These are phyloP conservation scores for Mortierella sp. DNA, from an alignment of 371 early-diverging fungal species.

Conservation along the genomic window DNA sequence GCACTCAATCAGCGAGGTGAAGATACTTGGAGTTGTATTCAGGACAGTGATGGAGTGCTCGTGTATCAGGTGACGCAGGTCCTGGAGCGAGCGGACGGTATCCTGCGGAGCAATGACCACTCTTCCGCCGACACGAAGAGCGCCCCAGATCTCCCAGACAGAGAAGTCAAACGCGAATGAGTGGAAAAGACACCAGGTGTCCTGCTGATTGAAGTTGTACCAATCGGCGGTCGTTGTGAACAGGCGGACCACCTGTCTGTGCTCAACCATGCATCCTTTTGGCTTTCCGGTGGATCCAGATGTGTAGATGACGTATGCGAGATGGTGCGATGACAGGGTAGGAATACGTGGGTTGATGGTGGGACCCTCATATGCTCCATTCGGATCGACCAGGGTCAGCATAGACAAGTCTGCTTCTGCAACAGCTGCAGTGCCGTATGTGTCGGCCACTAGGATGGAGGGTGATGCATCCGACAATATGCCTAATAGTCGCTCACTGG, in stretches of 20 bases:
- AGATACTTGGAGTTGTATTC: neutral
- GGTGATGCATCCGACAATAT: constrained; percentile 2
- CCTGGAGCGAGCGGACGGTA: neutral
- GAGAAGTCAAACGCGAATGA: neutral
- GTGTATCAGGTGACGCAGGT: neutral
- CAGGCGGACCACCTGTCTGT: constrained; percentile 21
- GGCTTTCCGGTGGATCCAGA: constrained; percentile 63
- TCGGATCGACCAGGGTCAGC: neutral
- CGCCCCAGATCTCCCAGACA: constrained; percentile 3
- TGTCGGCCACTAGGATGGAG: neutral
- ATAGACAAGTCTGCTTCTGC: too few species aligned
- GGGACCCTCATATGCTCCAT: neutral
- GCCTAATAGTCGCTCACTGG: neutral
- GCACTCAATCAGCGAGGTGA: neutral
- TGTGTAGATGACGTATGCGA: constrained; percentile 55
- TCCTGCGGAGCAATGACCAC: neutral
- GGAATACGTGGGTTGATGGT: neutral
- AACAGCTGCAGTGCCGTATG: neutral
- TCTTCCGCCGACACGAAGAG: neutral
- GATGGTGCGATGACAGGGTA: neutral
- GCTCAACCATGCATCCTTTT: constrained; percentile 57
- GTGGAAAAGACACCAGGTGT: neutral
- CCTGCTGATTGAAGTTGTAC: neutral
- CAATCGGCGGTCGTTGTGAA: neutral
- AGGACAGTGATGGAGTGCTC: neutral